These are phyloP conservation scores for Rhizophora apiculata DNA, from an alignment of 345 rosid genomes.

Conservation along the genomic window DNA sequence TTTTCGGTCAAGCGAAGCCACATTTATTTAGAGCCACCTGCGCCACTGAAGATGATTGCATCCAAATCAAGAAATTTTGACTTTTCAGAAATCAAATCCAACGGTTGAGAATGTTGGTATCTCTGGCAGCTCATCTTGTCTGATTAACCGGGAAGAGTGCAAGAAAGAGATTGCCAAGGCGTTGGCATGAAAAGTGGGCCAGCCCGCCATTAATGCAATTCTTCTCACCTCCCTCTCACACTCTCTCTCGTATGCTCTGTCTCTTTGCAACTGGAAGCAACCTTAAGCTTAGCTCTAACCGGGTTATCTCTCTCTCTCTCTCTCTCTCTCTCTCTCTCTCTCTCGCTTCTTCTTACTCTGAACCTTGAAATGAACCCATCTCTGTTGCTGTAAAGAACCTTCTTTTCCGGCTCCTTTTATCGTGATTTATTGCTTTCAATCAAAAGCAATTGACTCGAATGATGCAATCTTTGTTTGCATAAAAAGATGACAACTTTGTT, in stretches of 20 bases:
- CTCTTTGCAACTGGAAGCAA: no score
- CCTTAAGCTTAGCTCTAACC: no score
- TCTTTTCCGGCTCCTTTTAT: neutral
- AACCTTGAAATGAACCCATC: no score
- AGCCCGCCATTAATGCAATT: conserved; percentile 38
- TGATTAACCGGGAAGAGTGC: neutral
- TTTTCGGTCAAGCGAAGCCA: no score
- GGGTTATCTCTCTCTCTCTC: neutral
- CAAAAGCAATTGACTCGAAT: conserved; percentile 7
- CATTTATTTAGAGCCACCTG: no score
- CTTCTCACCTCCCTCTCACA: conserved; percentile 1
- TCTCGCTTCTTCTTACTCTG: neutral
- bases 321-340: neutral
- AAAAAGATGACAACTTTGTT: neutral
- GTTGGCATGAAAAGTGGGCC: conserved; percentile 28
- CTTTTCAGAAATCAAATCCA: neutral
- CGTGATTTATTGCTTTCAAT: conserved; percentile 19
- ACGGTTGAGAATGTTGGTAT: conserved; percentile 11
- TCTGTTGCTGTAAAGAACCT: no score
- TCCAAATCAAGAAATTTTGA: neutral
- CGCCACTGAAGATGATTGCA: no score
- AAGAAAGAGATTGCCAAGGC: neutral
- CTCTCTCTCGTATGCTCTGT: neutral
- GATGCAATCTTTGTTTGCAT: neutral
- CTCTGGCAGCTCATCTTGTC: no score